These are phyloP conservation scores for Testicularia cyperi DNA, from an alignment of 1,284 basidiomycete species.

Conservation along the genomic window DNA sequence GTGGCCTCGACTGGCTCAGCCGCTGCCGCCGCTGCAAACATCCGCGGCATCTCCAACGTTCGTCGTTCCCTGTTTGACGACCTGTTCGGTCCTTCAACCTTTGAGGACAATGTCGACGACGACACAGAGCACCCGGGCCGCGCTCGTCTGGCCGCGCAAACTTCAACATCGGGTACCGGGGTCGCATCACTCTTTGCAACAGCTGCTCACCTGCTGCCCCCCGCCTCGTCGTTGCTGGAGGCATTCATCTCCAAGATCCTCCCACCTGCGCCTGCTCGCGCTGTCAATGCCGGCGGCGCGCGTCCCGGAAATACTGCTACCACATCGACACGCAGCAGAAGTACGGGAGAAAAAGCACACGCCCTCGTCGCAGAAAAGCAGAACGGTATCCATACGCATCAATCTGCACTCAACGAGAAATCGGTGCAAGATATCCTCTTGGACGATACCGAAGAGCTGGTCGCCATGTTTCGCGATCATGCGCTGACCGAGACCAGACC, in stretches of 20 bases:
- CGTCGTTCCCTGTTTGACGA: constrained; percentile 78
- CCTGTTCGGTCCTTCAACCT: constrained; percentile 71
- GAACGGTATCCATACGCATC: too few species aligned
- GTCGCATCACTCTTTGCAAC: constrained; percentile 68
- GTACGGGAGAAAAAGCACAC: constrained; percentile 1
- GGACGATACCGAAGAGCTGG: constrained; percentile 27
- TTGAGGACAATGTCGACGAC: constrained; percentile 46
- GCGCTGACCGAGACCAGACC: too few species aligned
- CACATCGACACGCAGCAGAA: not conserved
- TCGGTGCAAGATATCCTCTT: constrained; percentile 18
- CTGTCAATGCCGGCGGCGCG: not conserved
- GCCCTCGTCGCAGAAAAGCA: not conserved
- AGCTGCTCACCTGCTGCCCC: constrained; percentile 77
- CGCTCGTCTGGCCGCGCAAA: constrained; percentile 3
- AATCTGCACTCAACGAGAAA: constrained; percentile 3
- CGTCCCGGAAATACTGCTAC: too few species aligned
- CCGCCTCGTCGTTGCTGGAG: constrained; percentile 74
- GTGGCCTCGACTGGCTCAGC: not conserved
- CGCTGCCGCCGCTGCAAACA: constrained; percentile 18
- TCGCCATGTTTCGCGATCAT: constrained; percentile 23
- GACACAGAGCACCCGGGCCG: constrained; percentile 1
- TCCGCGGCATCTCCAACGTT: constrained; percentile 70
- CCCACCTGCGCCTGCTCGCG: constrained; percentile 52
- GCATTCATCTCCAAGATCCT: constrained; percentile 72
- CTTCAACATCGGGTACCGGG: too few species aligned